Evolutionary conservation across 805 yeast species (phyloP).

Genomic region (Yarrowia bubula): DNA sequence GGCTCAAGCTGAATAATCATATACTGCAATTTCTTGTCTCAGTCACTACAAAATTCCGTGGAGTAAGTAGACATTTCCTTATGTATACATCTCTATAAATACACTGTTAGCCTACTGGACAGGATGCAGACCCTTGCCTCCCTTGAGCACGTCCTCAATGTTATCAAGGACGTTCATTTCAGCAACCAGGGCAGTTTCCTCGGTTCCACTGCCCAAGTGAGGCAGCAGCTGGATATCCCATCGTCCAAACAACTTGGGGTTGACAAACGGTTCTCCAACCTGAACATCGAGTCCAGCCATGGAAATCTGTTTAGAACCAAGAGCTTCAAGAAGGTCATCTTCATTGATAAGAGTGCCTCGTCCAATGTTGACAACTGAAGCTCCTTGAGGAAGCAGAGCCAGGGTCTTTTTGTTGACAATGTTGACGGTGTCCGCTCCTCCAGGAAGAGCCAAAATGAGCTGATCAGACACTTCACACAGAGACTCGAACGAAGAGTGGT

Average conservation of each 20-base stretch:
- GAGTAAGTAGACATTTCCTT: too few species aligned
- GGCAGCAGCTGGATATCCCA: slow-evolving; percentile 67
- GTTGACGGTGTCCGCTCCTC: slow-evolving; percentile 55
- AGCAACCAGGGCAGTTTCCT: slow-evolving; percentile 29
- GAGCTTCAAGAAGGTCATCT: slow-evolving; percentile 58
- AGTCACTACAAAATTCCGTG: too few species aligned
- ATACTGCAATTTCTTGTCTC: too few species aligned
- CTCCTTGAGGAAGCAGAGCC: slow-evolving; percentile 49
- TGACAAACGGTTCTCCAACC: slow-evolving; percentile 59
- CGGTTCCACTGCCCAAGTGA: slow-evolving; percentile 68
- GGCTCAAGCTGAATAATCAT: too few species aligned
- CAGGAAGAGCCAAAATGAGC: slow-evolving; percentile 66
- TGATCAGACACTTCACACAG: slow-evolving; percentile 50
- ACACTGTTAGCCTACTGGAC: background rate
- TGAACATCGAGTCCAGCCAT: slow-evolving; percentile 75
- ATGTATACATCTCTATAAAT: too few species aligned
- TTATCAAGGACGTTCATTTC: slow-evolving; percentile 59
- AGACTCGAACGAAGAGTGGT: slow-evolving; percentile 47
- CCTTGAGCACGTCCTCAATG: slow-evolving; percentile 38
- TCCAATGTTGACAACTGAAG: slow-evolving; percentile 70
- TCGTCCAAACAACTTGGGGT: slow-evolving; percentile 50
- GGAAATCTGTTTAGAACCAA: slow-evolving; percentile 56
- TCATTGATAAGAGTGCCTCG: slow-evolving; percentile 70
- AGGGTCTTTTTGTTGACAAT: slow-evolving; percentile 53
- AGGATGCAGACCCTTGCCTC: slow-evolving; percentile 27